Evolutionary conservation across 306 rosid species (phyloP).

Genomic region (Prunus padus): DNA sequence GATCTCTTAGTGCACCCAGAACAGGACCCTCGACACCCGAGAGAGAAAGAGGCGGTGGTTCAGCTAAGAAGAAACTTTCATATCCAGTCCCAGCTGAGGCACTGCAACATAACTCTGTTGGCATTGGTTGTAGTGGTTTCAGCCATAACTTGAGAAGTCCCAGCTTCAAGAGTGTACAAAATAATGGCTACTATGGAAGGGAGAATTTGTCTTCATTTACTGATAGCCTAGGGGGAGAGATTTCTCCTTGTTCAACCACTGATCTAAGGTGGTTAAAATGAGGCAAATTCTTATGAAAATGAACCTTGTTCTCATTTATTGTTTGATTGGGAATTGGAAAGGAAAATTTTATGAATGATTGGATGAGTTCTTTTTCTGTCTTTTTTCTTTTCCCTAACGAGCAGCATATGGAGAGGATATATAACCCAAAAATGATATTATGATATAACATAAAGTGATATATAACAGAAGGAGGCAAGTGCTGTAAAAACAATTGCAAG

Average conservation of each 20-base stretch:
- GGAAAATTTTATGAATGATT: not conserved
- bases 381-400: not conserved
- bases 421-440: not conserved
- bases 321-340: not conserved
- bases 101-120: not conserved
- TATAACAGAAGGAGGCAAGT: too few relatives aligned
- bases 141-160: constrained; percentile 34
- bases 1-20: constrained; percentile 20
- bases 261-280: constrained; percentile 27
- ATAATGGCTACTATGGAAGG: constrained; percentile 22
- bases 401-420: not conserved
- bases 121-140: not conserved
- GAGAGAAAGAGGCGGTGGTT: constrained; percentile 17
- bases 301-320: not conserved
- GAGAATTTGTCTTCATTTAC: constrained; percentile 24
- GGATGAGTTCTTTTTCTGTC: not conserved
- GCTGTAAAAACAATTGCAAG: too few relatives aligned
- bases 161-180: constrained; percentile 30
- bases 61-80: constrained; percentile 26
- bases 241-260: constrained; percentile 36
- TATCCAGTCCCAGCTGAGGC: constrained; percentile 19
- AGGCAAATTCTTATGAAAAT: not conserved
- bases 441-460: too few relatives aligned
- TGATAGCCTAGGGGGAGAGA: constrained; percentile 28
- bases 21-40: constrained; percentile 33